Percentiles rank a stretch among this genome's conserved stretches.
Evolutionary conservation across 1,284 basidiomycete genomes (phyloP).

Genomic region (Ceratobasidium papillatum): DNA sequence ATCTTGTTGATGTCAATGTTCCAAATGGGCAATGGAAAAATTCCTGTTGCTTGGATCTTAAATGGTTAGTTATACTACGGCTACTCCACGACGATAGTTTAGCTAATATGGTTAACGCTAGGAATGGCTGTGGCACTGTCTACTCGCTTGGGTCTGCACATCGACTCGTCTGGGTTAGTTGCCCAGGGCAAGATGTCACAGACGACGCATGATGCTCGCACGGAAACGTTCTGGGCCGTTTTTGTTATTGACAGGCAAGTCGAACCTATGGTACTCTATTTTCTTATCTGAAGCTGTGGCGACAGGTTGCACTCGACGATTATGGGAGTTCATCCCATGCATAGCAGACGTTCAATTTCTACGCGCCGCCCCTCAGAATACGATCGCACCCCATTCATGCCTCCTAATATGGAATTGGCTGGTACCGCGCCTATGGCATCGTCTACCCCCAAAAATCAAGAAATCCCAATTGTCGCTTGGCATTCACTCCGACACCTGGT

Average conservation of each 20-base stretch:
- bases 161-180: constrained; percentile 32
- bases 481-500: constrained; percentile 23
- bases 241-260: constrained; percentile 33
- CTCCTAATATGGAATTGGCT: constrained; percentile 25
- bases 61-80: constrained; percentile 14
- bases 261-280: background rate
- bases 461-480: constrained; percentile 19
- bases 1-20: constrained; percentile 33
- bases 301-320: constrained; percentile 30
- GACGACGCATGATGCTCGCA: constrained; percentile 26
- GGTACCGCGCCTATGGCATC: background rate
- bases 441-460: constrained; percentile 20
- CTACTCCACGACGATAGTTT: background rate
- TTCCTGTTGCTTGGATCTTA: constrained; percentile 35
- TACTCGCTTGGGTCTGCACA: constrained; percentile 29
- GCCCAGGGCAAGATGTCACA: constrained; percentile 14
- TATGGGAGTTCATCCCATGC: constrained; percentile 36
- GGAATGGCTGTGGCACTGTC: constrained; percentile 34
- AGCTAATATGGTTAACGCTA: background rate
- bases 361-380: constrained; percentile 11
- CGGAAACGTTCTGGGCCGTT: constrained; percentile 25
- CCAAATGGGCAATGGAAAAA: constrained; percentile 33
- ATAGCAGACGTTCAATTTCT: constrained; percentile 34
- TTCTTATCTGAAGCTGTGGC: background rate
- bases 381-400: constrained; percentile 15